Evolutionary conservation across 1,284 basidiomycete species (phyloP).

Genomic region (Trichosporon asahii): DNA sequence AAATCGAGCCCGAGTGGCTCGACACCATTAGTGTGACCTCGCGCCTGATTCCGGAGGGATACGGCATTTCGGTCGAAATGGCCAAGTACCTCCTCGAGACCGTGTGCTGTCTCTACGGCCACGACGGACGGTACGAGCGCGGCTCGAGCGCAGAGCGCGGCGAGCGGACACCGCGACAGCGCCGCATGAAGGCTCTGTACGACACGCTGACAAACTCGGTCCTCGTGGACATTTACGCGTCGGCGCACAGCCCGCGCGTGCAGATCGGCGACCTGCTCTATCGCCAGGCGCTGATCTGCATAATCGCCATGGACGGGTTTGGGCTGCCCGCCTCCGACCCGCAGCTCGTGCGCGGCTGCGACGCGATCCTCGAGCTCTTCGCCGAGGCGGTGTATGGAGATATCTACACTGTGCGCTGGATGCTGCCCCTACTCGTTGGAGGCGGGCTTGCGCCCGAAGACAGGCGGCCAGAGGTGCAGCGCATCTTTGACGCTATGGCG

Average conservation of each 20-base stretch:
- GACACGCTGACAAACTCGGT: constrained; percentile 8
- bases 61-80: constrained; percentile 18
- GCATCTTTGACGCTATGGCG: constrained; percentile 20
- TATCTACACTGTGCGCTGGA: constrained; percentile 21
- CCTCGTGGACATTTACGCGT: constrained; percentile 18
- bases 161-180: not conserved
- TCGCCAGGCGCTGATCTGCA: constrained; percentile 14
- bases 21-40: constrained; percentile 3
- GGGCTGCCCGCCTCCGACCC: constrained; percentile 1
- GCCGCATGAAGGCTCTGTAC: constrained; percentile 11
- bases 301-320: constrained; percentile 18
- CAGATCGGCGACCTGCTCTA: constrained; percentile 19
- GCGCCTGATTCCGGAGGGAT: constrained; percentile 14
- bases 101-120: constrained; percentile 9
- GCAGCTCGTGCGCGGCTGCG: constrained; percentile 9
- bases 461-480: constrained; percentile 2
- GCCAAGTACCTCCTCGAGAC: constrained; percentile 11
- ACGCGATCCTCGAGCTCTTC: constrained; percentile 21
- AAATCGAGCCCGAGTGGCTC: constrained; percentile 14
- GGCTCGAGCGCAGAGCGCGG: not conserved
- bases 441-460: constrained; percentile 10
- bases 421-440: constrained; percentile 16
- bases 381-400: constrained; percentile 18
- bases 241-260: constrained; percentile 16
- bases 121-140: not conserved